These are phyloP conservation scores for Pelargonium myrrhifolium DNA, from an alignment of 441 rosid species.

Conservation along the genomic window DNA sequence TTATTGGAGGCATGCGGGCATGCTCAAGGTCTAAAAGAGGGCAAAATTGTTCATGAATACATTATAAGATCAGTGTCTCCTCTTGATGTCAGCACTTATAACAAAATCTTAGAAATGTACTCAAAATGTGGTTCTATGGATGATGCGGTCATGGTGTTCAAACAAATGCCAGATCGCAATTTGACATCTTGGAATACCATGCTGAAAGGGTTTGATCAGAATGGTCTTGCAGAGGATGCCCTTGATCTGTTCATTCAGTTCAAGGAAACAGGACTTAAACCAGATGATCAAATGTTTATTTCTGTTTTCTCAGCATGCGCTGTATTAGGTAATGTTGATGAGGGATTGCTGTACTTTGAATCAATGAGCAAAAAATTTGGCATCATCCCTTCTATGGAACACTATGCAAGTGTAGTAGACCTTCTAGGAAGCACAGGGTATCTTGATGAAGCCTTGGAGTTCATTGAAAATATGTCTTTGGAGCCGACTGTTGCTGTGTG, in stretches of 20 bases:
- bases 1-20: conserved; percentile 64
- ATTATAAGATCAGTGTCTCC: conserved; percentile 28
- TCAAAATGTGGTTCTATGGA: conserved; percentile 47
- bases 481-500: conserved; percentile 55
- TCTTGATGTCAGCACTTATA: conserved; percentile 34
- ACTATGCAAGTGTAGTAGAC: conserved; percentile 50
- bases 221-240: conserved; percentile 73
- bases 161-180: conserved; percentile 44
- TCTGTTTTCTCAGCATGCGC: conserved; percentile 59
- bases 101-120: conserved; percentile 60
- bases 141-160: conserved; percentile 44
- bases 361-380: conserved; percentile 59
- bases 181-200: conserved; percentile 54
- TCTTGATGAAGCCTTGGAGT: conserved; percentile 70
- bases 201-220: conserved; percentile 61
- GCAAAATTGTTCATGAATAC: conserved; percentile 48
- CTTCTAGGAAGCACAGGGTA: conserved; percentile 64
- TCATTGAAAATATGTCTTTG: conserved; percentile 57
- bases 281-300: conserved; percentile 49
- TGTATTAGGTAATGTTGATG: conserved; percentile 54
- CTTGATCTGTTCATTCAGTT: conserved; percentile 59
- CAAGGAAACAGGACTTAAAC: conserved; percentile 55
- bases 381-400: conserved; percentile 54
- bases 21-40: conserved; percentile 50
- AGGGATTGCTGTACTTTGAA: conserved; percentile 69